phyloP scores from a whole-genome alignment of 75 land plant species.

The Cunninghamia lanceolata region DNA sequence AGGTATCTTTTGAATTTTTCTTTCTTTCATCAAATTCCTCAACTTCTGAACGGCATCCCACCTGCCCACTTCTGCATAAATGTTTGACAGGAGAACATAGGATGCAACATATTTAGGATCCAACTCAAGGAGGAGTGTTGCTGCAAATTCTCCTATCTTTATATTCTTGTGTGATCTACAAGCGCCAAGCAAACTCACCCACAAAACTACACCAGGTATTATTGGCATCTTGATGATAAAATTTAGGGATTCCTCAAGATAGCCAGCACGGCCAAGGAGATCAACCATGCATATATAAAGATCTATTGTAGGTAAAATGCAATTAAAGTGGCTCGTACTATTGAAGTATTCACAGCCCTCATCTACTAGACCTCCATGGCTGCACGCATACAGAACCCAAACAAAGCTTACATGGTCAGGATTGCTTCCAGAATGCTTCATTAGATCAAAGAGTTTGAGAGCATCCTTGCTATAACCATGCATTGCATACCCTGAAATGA shows the following conservation, averaged over 20 bases:
- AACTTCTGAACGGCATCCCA: no score
- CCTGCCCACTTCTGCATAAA: no score
- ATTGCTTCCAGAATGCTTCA: constrained; percentile 6
- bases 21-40: no score
- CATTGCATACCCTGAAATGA: constrained; percentile 24
- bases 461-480: constrained; percentile 12
- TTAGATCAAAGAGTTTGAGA: neutral
- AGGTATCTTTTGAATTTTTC: no score
- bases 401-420: constrained; percentile 12
- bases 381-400: constrained; percentile 15
- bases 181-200: neutral
- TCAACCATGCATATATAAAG: constrained; percentile 16
- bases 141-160: no score
- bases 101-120: no score
- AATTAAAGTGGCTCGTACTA: neutral
- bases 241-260: no score
- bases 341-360: constrained; percentile 6
- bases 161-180: neutral
- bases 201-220: no score
- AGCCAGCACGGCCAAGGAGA: neutral
- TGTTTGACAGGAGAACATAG: no score
- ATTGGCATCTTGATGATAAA: no score
- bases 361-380: constrained; percentile 11
- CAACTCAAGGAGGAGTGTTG: no score
- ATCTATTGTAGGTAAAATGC: neutral